These are phyloP conservation scores for Solanum medicagineum DNA, from an alignment of 257 asterid genomes.

Conservation along the genomic window DNA sequence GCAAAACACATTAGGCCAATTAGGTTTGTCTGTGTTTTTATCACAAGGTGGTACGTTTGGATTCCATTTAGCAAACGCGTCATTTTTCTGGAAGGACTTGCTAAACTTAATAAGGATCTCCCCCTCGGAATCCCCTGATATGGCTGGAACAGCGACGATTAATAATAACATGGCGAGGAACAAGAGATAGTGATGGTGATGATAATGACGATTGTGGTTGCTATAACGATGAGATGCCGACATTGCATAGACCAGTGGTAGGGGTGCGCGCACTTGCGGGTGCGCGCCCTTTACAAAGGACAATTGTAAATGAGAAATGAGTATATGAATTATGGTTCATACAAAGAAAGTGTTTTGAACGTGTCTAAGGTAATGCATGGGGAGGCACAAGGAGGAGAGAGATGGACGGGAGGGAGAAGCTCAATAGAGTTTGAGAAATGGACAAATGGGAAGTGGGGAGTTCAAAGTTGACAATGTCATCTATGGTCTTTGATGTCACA, in stretches of 20 bases:
- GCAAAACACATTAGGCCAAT: slow-evolving; percentile 38
- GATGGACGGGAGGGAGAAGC: slow-evolving; percentile 3
- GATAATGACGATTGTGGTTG: slow-evolving; percentile 1
- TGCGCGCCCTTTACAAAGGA: slow-evolving; percentile 29
- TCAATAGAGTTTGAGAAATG: neutral
- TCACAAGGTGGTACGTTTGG: slow-evolving; percentile 22
- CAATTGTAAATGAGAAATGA: slow-evolving; percentile 8
- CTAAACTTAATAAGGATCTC: slow-evolving; percentile 22
- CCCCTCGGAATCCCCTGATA: neutral
- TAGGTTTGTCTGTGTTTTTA: neutral
- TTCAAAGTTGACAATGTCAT: slow-evolving; percentile 17
- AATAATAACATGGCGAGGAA: neutral
- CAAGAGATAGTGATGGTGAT: neutral
- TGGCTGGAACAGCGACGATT: neutral
- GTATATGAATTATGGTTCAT: neutral
- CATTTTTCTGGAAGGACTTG: slow-evolving; percentile 21
- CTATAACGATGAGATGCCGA: neutral
- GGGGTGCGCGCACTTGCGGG: slow-evolving; percentile 33
- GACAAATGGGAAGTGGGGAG: slow-evolving; percentile 26
- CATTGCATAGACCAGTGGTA: neutral
- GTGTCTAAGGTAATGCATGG: slow-evolving; percentile 12
- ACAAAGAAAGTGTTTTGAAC: neutral
- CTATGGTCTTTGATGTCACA: slow-evolving; percentile 3
- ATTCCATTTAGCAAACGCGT: slow-evolving; percentile 21
- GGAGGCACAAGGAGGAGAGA: slow-evolving; percentile 6